Evolutionary conservation across 371 early-diverging fungal genomes (phyloP).

Genomic region (Mortierella sp.): DNA sequence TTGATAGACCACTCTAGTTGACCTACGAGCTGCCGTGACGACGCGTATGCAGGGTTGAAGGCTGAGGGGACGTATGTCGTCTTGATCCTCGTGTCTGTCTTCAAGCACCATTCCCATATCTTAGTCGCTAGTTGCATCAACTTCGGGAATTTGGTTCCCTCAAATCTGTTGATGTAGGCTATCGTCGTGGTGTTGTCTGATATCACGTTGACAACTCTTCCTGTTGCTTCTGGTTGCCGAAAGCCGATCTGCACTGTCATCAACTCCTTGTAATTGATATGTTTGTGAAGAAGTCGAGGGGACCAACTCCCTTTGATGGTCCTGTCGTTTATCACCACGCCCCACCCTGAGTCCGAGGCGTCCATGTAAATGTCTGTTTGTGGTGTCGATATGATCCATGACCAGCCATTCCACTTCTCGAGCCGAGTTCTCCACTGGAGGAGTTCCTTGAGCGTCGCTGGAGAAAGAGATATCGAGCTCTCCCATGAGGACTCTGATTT

Average conservation of each 20-base stretch:
- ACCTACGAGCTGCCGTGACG: slow-evolving; percentile 22
- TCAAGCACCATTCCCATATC: slow-evolving; percentile 37
- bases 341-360: not conserved
- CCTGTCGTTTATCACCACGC: not conserved
- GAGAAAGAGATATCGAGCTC: not conserved
- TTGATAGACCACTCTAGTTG: slow-evolving; percentile 49
- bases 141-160: slow-evolving; percentile 34
- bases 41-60: slow-evolving; percentile 48
- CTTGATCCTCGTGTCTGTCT: slow-evolving; percentile 28
- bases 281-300: not conserved
- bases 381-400: not conserved
- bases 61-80: slow-evolving; percentile 43
- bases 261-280: slow-evolving; percentile 31
- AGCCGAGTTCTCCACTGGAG: not conserved
- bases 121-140: slow-evolving; percentile 22
- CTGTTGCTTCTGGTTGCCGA: slow-evolving; percentile 11
- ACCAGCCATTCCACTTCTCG: not conserved
- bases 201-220: slow-evolving; percentile 19
- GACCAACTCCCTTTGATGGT: not conserved
- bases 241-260: slow-evolving; percentile 16
- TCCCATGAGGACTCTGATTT: not conserved
- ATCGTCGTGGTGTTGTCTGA: slow-evolving; percentile 49
- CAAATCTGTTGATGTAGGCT: slow-evolving; percentile 48
- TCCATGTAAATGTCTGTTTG: not conserved
- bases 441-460: not conserved